Base-by-base conservation (phyloP, 768 basidiomycete genomes). In the Pleurotus djamor region DNA sequence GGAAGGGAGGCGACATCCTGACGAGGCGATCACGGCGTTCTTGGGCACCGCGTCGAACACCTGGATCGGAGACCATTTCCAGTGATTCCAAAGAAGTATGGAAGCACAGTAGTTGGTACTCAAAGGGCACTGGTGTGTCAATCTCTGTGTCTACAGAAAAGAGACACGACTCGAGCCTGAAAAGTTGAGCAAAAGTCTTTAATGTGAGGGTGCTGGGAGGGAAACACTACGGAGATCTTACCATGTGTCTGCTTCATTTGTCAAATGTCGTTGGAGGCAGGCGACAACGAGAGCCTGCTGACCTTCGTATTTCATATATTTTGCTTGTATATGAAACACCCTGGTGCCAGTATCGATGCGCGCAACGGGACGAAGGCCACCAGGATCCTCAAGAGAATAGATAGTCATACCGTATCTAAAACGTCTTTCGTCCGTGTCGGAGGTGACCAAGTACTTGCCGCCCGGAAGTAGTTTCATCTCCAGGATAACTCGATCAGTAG, bases 391-490 rank as follows among this genome's bases (percentile, higher is more conserved):
- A 59, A 89, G 71, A 16, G 76, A 74, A 61, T 79, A 88, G 0
- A 89, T 69, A 10, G 77, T 68, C 33, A 91, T 67, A 47, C 76
- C 81, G 48, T 81, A 86, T 38, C 76, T 75, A 36, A 72, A 73
- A 55, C 72, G 74, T 10, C 69, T 68, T 3, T 65, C 63, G 65
- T 85, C 81, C 62, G 73, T 75, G 4, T 82, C 80, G 8, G 86
- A 88, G 0, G 85, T 84, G 37, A 88, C 71, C 62, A 89, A 79
- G 62, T 86, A 87, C 63, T 84, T 87, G 16, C 88, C 87, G 1
- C 88, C 88, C 5, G 88, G 84, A 7, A 89, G 76, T 33, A 87
- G 67, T 43, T 75, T 78, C 76, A 90, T 81, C 45, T 72, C 85
- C 67, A 74, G 75, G 61, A 77, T 78, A 62, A 71, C 72, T 67